Percentiles rank a stretch among this genome's conserved stretches.
Conservation (phyloP, 441 rosid species). For the Metrosideros polymorpha region DNA sequence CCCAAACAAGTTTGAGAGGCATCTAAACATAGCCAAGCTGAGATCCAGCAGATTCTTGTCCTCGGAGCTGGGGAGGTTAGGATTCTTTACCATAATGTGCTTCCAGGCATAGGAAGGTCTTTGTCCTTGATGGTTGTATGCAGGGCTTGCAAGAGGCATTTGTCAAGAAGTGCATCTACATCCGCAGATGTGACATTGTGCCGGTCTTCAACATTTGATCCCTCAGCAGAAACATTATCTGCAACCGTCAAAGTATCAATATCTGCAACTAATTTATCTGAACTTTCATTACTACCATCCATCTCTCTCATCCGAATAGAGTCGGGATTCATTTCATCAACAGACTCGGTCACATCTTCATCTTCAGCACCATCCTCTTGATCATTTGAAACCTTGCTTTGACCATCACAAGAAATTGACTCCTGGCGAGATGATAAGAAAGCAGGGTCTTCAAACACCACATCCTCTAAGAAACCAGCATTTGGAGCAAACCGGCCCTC, state of each 20-base stretch:
- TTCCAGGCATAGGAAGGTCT: conserved; percentile 94
- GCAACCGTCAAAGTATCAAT: conserved; percentile 31
- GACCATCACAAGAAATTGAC: conserved; percentile 34
- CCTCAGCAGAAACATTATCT: conserved; percentile 24
- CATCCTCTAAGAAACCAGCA: conserved; percentile 71
- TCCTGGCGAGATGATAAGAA: conserved; percentile 24
- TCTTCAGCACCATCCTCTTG: conserved; percentile 11
- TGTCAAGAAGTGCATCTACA: conserved; percentile 73
- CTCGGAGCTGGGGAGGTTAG: background rate
- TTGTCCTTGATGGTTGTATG: conserved; percentile 77
- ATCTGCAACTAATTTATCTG: conserved; percentile 27
- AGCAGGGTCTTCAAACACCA: conserved; percentile 73
- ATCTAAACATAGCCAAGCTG: background rate
- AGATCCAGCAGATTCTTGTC: background rate
- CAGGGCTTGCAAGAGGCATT: conserved; percentile 88
- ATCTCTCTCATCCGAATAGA: conserved; percentile 11
- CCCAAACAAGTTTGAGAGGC: background rate
- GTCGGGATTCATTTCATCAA: conserved; percentile 3
- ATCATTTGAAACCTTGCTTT: conserved; percentile 18
- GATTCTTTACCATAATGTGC: conserved; percentile 74
- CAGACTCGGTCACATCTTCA: conserved; percentile 26
- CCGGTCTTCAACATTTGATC: conserved; percentile 35
- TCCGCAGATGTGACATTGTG: conserved; percentile 40
- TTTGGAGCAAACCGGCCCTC: conserved; percentile 81
- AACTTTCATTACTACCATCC: conserved; percentile 18